These are phyloP conservation scores for Lactifluus piperatus DNA, from an alignment of 768 basidiomycete species.

Conservation along the genomic window DNA sequence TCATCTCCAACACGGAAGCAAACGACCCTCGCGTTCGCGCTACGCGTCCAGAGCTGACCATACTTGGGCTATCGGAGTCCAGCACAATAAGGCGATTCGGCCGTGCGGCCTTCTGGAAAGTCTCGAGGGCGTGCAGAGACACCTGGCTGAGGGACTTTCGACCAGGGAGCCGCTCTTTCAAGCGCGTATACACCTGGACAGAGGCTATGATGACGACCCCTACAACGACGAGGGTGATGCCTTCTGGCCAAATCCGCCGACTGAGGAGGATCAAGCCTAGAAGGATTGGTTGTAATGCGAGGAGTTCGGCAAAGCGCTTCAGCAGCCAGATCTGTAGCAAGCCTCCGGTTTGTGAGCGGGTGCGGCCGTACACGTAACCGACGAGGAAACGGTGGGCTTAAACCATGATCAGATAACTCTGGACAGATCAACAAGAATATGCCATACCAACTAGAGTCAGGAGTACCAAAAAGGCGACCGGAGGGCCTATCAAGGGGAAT, in stretches of 20 bases:
- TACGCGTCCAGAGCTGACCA: constrained; percentile 32
- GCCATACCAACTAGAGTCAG: constrained; percentile 56
- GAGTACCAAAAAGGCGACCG: constrained; percentile 54
- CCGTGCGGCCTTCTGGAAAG: constrained; percentile 40
- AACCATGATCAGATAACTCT: not conserved
- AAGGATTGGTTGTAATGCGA: constrained; percentile 66
- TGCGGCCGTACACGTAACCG: constrained; percentile 69
- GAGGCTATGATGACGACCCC: constrained; percentile 46
- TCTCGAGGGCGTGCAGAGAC: constrained; percentile 48
- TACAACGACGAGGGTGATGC: constrained; percentile 49
- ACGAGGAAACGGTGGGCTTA: constrained; percentile 74
- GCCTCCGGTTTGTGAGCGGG: constrained; percentile 68
- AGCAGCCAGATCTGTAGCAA: constrained; percentile 68
- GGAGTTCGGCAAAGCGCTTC: constrained; percentile 59
- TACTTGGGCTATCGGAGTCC: constrained; percentile 45
- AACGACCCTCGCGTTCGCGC: constrained; percentile 57
- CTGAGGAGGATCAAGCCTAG: constrained; percentile 66
- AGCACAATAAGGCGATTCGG: constrained; percentile 30
- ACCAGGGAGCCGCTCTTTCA: constrained; percentile 43
- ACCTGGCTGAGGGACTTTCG: constrained; percentile 43
- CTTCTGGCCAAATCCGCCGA: constrained; percentile 62
- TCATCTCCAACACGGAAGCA: constrained; percentile 79
- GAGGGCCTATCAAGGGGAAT: constrained; percentile 69
- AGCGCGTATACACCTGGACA: constrained; percentile 50
- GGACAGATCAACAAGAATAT: not conserved